Conservation (phyloP, 495 filamentous ascomycete genomes). For the Pyrenopolyporus hunteri region DNA sequence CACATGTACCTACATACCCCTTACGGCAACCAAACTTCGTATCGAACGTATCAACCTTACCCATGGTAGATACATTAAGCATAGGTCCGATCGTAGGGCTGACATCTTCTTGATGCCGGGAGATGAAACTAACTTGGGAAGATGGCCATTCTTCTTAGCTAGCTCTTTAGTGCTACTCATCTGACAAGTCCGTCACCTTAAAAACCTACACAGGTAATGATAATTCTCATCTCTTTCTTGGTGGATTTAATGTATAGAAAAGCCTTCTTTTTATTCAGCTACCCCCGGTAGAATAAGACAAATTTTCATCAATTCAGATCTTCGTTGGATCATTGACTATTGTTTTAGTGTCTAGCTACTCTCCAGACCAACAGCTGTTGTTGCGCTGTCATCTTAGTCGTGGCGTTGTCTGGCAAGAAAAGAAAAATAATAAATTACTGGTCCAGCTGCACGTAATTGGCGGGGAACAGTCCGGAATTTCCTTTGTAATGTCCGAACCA, state of each 20-base stretch:
- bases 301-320: constrained; percentile 17
- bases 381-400: constrained; percentile 1
- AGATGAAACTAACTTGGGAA: neutral
- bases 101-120: constrained; percentile 21
- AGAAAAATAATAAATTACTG: constrained; percentile 45
- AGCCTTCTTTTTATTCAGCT: constrained; percentile 24
- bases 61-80: no score
- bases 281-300: constrained; percentile 20
- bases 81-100: constrained; percentile 33
- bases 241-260: neutral
- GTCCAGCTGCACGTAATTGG: constrained; percentile 77
- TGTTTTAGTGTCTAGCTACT: constrained; percentile 17
- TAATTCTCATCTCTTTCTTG: no score
- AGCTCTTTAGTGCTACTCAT: no score
- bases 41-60: no score
- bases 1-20: neutral
- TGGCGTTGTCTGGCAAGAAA: neutral
- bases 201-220: no score
- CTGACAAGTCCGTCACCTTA: no score
- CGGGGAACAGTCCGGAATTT: constrained; percentile 86
- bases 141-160: no score
- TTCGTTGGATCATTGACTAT: neutral
- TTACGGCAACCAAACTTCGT: no score
- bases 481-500: constrained; percentile 89
- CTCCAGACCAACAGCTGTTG: constrained; percentile 21